phyloP scores from a whole-genome alignment of 768 basidiomycete genomes.

The Psilocybe azurescens region DNA sequence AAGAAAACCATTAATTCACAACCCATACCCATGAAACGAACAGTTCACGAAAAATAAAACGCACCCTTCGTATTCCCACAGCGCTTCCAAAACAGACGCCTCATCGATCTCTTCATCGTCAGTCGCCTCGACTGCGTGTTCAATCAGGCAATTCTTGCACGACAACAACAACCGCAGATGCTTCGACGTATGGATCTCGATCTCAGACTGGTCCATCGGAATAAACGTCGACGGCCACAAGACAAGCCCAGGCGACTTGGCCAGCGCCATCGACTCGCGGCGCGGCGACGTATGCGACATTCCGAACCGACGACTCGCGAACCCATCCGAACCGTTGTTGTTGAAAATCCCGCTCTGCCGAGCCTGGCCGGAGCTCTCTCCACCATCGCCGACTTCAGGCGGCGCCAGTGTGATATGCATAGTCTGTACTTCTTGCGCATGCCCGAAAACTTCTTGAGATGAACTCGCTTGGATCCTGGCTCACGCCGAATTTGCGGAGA shows the following conservation, averaged over 20 bases:
- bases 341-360: neutral
- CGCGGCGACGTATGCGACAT: slow-evolving; percentile 3
- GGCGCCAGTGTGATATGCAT: slow-evolving; percentile 65
- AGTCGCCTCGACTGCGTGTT: slow-evolving; percentile 39
- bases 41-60: slow-evolving; percentile 1
- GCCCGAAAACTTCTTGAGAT: slow-evolving; percentile 58
- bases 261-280: slow-evolving; percentile 19
- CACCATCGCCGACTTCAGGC: slow-evolving; percentile 20
- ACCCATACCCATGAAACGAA: too few relatives aligned
- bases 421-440: slow-evolving; percentile 50
- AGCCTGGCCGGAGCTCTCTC: neutral
- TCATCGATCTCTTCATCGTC: slow-evolving; percentile 42
- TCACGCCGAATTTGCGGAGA: slow-evolving; percentile 52
- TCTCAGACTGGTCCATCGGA: slow-evolving; percentile 56
- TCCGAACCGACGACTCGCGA: neutral
- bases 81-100: slow-evolving; percentile 39
- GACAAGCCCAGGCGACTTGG: slow-evolving; percentile 64
- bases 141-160: slow-evolving; percentile 41
- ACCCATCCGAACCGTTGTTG: neutral
- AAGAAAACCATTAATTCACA: too few relatives aligned
- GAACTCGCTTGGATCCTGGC: slow-evolving; percentile 53
- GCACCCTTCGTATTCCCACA: slow-evolving; percentile 63
- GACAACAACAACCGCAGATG: slow-evolving; percentile 54
- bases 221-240: slow-evolving; percentile 64
- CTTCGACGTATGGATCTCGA: slow-evolving; percentile 74